A percentile compares a stretch with the other conserved stretches of the same genome.
These are phyloP conservation scores for Termitomyces titanicus DNA, from an alignment of 768 basidiomycete genomes.

Conservation along the genomic window DNA sequence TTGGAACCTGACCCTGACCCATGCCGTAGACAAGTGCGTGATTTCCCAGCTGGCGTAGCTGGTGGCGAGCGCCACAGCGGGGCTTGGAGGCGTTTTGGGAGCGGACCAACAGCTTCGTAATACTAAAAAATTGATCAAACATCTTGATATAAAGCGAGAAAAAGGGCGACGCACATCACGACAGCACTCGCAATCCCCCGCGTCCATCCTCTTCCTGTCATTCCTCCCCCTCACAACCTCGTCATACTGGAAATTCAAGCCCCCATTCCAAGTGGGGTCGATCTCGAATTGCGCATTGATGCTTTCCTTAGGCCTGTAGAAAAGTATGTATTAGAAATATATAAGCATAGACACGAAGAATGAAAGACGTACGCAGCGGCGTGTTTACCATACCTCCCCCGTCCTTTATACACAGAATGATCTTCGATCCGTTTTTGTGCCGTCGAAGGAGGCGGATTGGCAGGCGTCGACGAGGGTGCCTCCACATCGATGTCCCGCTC, in stretches of 20 bases:
- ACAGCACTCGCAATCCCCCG: slow-evolving; percentile 81
- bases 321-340: neutral
- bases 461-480: slow-evolving; percentile 18
- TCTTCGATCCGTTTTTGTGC: slow-evolving; percentile 26
- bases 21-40: slow-evolving; percentile 23
- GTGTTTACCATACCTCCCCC: slow-evolving; percentile 53
- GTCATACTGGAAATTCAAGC: slow-evolving; percentile 65
- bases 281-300: slow-evolving; percentile 70
- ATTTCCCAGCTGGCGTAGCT: slow-evolving; percentile 22
- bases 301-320: slow-evolving; percentile 31
- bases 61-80: slow-evolving; percentile 75
- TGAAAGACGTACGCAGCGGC: slow-evolving; percentile 24
- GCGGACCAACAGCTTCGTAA: slow-evolving; percentile 70
- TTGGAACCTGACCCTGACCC: slow-evolving; percentile 4
- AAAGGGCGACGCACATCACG: slow-evolving; percentile 48
- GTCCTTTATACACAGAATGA: slow-evolving; percentile 51
- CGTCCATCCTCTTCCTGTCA: slow-evolving; percentile 64
- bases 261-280: slow-evolving; percentile 61
- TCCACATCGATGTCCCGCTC: slow-evolving; percentile 5
- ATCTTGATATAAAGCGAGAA: neutral
- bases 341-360: neutral
- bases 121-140: no score
- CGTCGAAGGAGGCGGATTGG: slow-evolving; percentile 15
- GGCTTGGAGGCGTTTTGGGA: slow-evolving; percentile 59
- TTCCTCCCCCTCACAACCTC: slow-evolving; percentile 70